Conservation (phyloP, 177 flowering plant genomes). For the Telopea speciosissima region DNA sequence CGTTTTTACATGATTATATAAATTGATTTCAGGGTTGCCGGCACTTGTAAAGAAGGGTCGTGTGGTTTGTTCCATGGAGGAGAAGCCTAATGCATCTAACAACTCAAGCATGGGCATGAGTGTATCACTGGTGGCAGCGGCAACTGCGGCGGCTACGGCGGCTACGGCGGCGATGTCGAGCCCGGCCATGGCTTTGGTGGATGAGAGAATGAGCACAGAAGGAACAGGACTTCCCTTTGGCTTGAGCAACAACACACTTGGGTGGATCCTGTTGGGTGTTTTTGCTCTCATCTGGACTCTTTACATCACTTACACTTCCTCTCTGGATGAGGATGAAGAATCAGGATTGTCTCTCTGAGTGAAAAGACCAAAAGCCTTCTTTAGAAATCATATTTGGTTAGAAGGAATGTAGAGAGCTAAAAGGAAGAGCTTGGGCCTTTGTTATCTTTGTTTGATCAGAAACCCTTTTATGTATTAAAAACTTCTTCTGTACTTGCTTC, state of each 20-base stretch:
- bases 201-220: conserved; percentile 93
- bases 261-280: conserved; percentile 90
- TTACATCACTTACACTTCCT: conserved; percentile 55
- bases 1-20: no score
- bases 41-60: conserved; percentile 33
- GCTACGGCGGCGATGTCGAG: conserved; percentile 67
- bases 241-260: conserved; percentile 86
- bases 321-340: conserved; percentile 94
- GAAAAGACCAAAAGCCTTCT: not conserved
- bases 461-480: not conserved
- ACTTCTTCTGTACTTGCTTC: not conserved
- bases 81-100: conserved; percentile 23
- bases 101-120: conserved; percentile 32
- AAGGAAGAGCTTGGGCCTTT: not conserved
- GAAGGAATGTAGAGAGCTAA: not conserved
- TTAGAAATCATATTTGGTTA: not conserved
- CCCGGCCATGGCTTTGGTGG: conserved; percentile 92
- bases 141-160: conserved; percentile 47
- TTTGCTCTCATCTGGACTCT: conserved; percentile 85
- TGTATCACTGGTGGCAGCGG: conserved; percentile 59
- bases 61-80: conserved; percentile 64
- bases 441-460: not conserved
- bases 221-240: conserved; percentile 98
- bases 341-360: conserved; percentile 83
- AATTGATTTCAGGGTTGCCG: conserved; percentile 27